Percentiles rank a stretch among this genome's conserved stretches.
Evolutionary conservation across 2,329 filamentous ascomycete species (phyloP).

Genomic region (Bipolaris sorokiniana): DNA sequence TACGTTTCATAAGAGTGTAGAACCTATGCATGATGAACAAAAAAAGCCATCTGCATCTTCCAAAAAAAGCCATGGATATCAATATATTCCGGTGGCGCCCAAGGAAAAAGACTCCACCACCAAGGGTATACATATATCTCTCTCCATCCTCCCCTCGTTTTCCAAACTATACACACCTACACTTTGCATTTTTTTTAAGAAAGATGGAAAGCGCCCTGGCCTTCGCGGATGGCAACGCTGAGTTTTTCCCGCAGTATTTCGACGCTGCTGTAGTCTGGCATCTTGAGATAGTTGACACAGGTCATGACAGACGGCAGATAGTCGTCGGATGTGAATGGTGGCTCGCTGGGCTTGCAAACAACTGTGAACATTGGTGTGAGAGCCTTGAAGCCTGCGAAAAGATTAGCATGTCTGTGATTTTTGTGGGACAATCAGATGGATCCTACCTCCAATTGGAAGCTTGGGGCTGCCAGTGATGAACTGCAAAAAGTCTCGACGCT

Average conservation of each 20-base stretch:
- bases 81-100: constrained; percentile 4
- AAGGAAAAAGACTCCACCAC: neutral
- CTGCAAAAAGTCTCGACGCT: constrained; percentile 92
- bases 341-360: constrained; percentile 97
- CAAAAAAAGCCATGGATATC: constrained; percentile 2
- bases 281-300: constrained; percentile 97
- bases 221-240: constrained; percentile 86
- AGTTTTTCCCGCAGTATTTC: constrained; percentile 79
- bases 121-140: constrained; percentile 8
- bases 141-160: neutral
- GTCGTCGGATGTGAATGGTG: constrained; percentile 91
- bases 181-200: constrained; percentile 62
- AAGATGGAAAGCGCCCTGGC: constrained; percentile 96
- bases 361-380: constrained; percentile 99
- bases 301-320: constrained; percentile 99
- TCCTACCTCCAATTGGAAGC: constrained; percentile 92
- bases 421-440: neutral
- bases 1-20: neutral
- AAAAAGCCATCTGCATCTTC: neutral
- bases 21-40: neutral
- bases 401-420: constrained; percentile 4
- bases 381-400: constrained; percentile 81
- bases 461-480: constrained; percentile 98
- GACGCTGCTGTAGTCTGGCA: constrained; percentile 88
- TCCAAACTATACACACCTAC: neutral